Percentiles rank a stretch among this genome's conserved stretches.
These are phyloP conservation scores for Neurospora sp. DNA, from an alignment of 495 filamentous ascomycete genomes.

Conservation along the genomic window DNA sequence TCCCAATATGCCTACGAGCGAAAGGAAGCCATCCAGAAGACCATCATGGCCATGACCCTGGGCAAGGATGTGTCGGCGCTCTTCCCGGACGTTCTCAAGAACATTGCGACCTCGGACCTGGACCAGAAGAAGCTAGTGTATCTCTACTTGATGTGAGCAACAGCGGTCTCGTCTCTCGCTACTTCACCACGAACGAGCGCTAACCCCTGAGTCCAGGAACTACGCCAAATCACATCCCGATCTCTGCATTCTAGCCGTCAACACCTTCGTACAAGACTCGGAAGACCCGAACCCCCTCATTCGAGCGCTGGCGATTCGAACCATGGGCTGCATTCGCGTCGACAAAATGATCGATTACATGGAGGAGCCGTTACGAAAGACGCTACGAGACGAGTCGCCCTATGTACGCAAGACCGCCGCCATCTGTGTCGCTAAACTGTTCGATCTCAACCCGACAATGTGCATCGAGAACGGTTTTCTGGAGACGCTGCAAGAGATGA, in stretches of 20 bases:
- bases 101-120: slow-evolving; percentile 88
- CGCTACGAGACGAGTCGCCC: slow-evolving; percentile 89
- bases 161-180: neutral
- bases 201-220: slow-evolving; percentile 55
- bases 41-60: slow-evolving; percentile 98
- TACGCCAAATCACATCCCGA: slow-evolving; percentile 99
- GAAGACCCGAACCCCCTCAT: slow-evolving; percentile 98
- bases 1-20: slow-evolving; percentile 99
- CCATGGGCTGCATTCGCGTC: slow-evolving; percentile 98
- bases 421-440: slow-evolving; percentile 96
- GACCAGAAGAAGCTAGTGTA: slow-evolving; percentile 99
- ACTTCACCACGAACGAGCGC: neutral
- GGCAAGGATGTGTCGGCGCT: slow-evolving; percentile 97
- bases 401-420: slow-evolving; percentile 98
- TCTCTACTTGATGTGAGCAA: slow-evolving; percentile 84
- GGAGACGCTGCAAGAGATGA: slow-evolving; percentile 90
- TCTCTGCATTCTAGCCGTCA: slow-evolving; percentile 97
- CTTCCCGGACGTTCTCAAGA: slow-evolving; percentile 97
- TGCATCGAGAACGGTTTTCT: slow-evolving; percentile 96
- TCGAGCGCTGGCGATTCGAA: slow-evolving; percentile 87
- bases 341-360: slow-evolving; percentile 99
- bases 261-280: slow-evolving; percentile 98
- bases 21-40: slow-evolving; percentile 98
- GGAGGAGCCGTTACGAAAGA: slow-evolving; percentile 97
- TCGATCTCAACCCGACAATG: slow-evolving; percentile 83